Percentiles rank a stretch among this genome's conserved stretches.
Evolutionary conservation across 495 filamentous ascomycete genomes (phyloP).

Genomic region (Penicillium samsonianum): DNA sequence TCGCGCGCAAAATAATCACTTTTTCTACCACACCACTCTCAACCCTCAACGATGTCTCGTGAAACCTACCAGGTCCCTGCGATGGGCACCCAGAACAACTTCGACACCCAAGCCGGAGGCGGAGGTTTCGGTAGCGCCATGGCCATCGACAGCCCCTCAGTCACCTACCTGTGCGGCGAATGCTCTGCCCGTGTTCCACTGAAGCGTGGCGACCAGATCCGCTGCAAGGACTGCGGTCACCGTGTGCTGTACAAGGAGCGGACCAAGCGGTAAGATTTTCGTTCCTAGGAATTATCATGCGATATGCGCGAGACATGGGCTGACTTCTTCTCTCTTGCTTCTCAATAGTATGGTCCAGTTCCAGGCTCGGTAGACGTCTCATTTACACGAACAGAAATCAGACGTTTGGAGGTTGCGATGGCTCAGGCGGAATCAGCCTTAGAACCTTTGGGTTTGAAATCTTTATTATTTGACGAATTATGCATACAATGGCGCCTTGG

Average conservation of each 20-base stretch:
- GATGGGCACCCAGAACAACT: slow-evolving; percentile 40
- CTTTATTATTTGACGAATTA: slow-evolving; percentile 22
- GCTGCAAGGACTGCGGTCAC: slow-evolving; percentile 95
- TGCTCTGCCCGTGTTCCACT: slow-evolving; percentile 81
- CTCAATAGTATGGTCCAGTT: slow-evolving; percentile 89
- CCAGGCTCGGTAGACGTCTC: slow-evolving; percentile 69
- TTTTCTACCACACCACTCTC: neutral
- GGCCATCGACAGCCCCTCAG: slow-evolving; percentile 47
- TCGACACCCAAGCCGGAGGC: slow-evolving; percentile 36
- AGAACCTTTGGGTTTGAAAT: slow-evolving; percentile 14
- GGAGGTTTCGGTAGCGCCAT: slow-evolving; percentile 26
- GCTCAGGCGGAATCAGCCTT: slow-evolving; percentile 12
- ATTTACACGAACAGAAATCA: neutral
- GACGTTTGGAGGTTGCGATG: neutral
- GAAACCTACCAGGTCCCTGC: slow-evolving; percentile 53
- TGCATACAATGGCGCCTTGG: slow-evolving; percentile 39
- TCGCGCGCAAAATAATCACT: neutral
- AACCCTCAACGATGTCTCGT: slow-evolving; percentile 42
- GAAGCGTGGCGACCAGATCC: slow-evolving; percentile 81
- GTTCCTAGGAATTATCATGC: slow-evolving; percentile 3
- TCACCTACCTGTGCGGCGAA: slow-evolving; percentile 91
- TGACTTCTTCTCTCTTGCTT: slow-evolving; percentile 15
- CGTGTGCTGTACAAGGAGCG: slow-evolving; percentile 97
- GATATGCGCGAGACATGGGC: slow-evolving; percentile 13
- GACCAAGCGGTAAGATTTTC: slow-evolving; percentile 78